phyloP scores from a whole-genome alignment of 306 rosid species.

The Sesbania bispinosa region DNA sequence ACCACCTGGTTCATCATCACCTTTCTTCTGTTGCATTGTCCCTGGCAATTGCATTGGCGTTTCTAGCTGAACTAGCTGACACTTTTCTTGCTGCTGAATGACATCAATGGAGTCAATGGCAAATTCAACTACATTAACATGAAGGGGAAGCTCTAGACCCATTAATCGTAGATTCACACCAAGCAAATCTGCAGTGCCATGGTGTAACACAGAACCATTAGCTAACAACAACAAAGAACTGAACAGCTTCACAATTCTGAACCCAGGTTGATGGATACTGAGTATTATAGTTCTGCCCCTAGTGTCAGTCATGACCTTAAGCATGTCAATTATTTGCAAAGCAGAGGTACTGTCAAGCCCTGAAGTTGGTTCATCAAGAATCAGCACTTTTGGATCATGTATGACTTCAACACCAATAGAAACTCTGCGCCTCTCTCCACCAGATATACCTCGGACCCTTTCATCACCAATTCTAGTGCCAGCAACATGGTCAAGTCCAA shows the following conservation, averaged over 20 bases:
- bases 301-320: slow-evolving; percentile 78
- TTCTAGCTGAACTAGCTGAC: slow-evolving; percentile 23
- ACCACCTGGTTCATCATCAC: slow-evolving; percentile 12
- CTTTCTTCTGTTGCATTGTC: slow-evolving; percentile 34
- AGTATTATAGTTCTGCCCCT: slow-evolving; percentile 69
- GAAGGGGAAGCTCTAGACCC: slow-evolving; percentile 83
- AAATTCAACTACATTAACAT: slow-evolving; percentile 75
- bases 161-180: slow-evolving; percentile 53
- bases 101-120: slow-evolving; percentile 77
- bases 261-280: slow-evolving; percentile 93
- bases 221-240: slow-evolving; percentile 66
- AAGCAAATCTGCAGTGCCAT: slow-evolving; percentile 73
- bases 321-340: slow-evolving; percentile 79
- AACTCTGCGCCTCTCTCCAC: slow-evolving; percentile 87
- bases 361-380: slow-evolving; percentile 95
- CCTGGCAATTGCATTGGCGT: slow-evolving; percentile 17
- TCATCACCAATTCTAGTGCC: slow-evolving; percentile 75
- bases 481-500: slow-evolving; percentile 71
- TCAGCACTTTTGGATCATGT: slow-evolving; percentile 79
- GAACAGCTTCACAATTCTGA: slow-evolving; percentile 75
- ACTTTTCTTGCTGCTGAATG: slow-evolving; percentile 44
- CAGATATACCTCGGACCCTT: slow-evolving; percentile 77
- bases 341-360: slow-evolving; percentile 95
- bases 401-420: slow-evolving; percentile 94
- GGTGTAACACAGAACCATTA: slow-evolving; percentile 72